phyloP scores from a whole-genome alignment of 108 stramenopile genomes.

The Fragilariopsis cylindrus region DNA sequence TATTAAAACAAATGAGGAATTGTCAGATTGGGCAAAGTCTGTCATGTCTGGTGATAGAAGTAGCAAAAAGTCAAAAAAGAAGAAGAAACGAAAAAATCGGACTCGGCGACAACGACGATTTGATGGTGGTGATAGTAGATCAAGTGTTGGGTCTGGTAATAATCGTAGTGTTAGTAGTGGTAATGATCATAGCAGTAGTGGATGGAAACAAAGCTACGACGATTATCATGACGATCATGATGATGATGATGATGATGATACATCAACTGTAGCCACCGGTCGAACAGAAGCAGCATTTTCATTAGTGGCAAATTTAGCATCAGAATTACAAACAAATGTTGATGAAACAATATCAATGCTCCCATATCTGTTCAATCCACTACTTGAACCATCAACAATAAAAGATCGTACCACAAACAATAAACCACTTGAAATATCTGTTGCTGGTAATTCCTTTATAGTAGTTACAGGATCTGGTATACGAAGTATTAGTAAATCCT shows the following conservation, averaged over 20 bases:
- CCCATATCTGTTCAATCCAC: slow-evolving; percentile 26
- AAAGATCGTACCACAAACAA: slow-evolving; percentile 32
- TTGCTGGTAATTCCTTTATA: slow-evolving; percentile 16
- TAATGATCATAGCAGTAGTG: too few relatives aligned
- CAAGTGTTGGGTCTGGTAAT: too few relatives aligned
- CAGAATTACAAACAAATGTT: slow-evolving; percentile 4
- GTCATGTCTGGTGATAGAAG: background rate
- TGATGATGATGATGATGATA: background rate
- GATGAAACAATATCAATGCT: slow-evolving; percentile 10
- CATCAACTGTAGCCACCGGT: background rate
- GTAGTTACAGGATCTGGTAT: slow-evolving; percentile 34
- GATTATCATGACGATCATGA: background rate
- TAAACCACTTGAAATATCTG: slow-evolving; percentile 2
- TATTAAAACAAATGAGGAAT: background rate
- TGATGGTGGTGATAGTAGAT: too few relatives aligned
- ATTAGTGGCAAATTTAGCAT: background rate
- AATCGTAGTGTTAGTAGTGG: too few relatives aligned
- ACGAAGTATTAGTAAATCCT: background rate
- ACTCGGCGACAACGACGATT: background rate
- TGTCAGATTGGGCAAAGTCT: background rate
- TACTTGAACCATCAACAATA: slow-evolving; percentile 35
- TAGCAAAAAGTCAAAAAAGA: background rate
- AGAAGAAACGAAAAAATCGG: background rate
- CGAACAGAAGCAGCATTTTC: background rate
- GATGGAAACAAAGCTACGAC: background rate